Evolutionary conservation across 169 alveolate species (phyloP).

Genomic region (Cryptosporidium xiaoi): DNA sequence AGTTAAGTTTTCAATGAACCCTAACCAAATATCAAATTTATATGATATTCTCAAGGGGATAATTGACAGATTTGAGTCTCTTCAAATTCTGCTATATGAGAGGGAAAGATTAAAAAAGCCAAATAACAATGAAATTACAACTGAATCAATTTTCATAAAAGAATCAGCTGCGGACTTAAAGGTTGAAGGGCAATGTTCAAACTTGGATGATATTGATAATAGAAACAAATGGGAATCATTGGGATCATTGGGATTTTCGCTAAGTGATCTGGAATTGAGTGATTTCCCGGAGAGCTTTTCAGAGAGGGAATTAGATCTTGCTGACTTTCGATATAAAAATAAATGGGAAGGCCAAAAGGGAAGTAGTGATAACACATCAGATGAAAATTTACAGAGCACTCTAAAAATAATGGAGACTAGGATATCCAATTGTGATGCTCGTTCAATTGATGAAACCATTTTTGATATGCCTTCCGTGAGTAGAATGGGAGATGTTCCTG

Average conservation of each 20-base stretch:
- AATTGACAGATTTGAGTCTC: constrained; percentile 75
- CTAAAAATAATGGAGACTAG: constrained; percentile 7
- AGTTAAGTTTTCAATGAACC: constrained; percentile 62
- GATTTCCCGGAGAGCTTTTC: background rate
- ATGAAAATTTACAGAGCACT: background rate
- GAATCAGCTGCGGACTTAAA: background rate
- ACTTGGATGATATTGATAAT: constrained; percentile 5
- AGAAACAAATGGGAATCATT: constrained; percentile 63
- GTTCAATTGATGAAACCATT: constrained; percentile 53
- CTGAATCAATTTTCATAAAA: background rate
- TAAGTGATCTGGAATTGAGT: constrained; percentile 37
- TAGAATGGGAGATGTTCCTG: constrained; percentile 72
- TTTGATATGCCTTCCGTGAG: constrained; percentile 75
- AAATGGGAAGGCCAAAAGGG: background rate
- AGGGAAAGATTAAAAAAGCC: constrained; percentile 42
- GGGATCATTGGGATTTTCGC: constrained; percentile 63
- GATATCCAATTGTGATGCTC: constrained; percentile 6
- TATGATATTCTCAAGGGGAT: constrained; percentile 72
- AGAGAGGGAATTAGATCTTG: background rate
- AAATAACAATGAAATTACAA: background rate
- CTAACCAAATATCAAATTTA: constrained; percentile 47
- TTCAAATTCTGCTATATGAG: constrained; percentile 78
- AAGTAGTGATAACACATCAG: background rate
- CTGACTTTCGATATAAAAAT: background rate
- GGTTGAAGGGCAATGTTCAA: background rate